Base-by-base conservation (phyloP, 257 asterid species). In the Solanum virginianum region DNA sequence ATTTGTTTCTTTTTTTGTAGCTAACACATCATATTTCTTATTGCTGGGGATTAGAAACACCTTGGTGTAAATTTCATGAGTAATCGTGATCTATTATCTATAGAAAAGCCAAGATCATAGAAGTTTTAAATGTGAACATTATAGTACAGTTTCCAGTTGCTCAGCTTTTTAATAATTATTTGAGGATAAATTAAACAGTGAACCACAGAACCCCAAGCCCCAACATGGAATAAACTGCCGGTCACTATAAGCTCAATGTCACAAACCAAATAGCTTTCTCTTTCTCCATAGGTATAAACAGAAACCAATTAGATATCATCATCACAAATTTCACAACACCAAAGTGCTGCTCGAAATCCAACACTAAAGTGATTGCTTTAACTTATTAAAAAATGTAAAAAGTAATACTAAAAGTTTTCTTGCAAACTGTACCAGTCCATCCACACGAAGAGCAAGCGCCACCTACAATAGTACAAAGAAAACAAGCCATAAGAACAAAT, bases 391-490 rank as follows among this genome's bases (percentile, higher is more conserved):
- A 47, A 49, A 20, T 15, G 6, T 49, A 36, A 26, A 53, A 83
- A 4, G 29, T 59, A 32, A 80, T 60, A 43, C 41, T 29, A 16
- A 32, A 62, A 9, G 47, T 41, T 7, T 55, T 74, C 56, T 60
- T 71, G 72, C 79, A 69, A 86, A 82, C 87, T 93, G 49, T 94
- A 97, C 98, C 98, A 97, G 89, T 88, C 99, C 99, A 86, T 97
- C 98, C 41, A 94, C 91, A 20, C 95, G 98, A 69, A 97, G 98
- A 83, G 98, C 97, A 87, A 95, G 94, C 81, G 98, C 98, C 87
- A 94, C 99, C 99, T 97, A 89, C 89, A 92, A 45, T 84, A 22
- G 69, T 8, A 81, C 84, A 89, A 85, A 89, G 55, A 29, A 68
- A 85, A 85, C 79, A 56, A 26, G 86, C 63, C 54, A 70, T 13